Evolutionary conservation across 1,284 basidiomycete species (phyloP).

Genomic region (Ustilago tritici): DNA sequence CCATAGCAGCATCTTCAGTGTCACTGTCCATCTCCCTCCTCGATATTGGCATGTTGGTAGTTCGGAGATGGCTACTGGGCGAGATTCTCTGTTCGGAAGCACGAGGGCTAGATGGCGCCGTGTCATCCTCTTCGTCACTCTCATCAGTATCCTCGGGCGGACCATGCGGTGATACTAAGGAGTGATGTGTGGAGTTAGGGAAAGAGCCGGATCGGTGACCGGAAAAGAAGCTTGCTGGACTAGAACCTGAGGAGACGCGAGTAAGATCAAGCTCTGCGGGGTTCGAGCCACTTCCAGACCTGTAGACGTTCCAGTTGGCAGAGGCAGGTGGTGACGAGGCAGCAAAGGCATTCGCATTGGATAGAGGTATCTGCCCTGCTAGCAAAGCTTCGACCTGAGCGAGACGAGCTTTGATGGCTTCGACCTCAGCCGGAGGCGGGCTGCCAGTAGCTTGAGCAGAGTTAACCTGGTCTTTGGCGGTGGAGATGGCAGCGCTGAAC

Average conservation of each 20-base stretch:
- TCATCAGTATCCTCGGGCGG: constrained; percentile 32
- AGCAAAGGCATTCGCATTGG: constrained; percentile 26
- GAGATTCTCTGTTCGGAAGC: constrained; percentile 9
- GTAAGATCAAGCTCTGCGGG: constrained; percentile 27
- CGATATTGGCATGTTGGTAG: constrained; percentile 35
- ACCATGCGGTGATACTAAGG: constrained; percentile 28
- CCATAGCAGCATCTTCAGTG: constrained; percentile 65
- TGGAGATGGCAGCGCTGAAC: constrained; percentile 44
- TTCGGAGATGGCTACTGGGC: constrained; percentile 30
- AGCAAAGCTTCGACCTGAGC: constrained; percentile 61
- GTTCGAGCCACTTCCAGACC: constrained; percentile 17
- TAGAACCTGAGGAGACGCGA: constrained; percentile 25
- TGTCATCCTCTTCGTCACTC: constrained; percentile 38
- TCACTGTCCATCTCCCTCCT: constrained; percentile 60
- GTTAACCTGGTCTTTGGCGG: constrained; percentile 38
- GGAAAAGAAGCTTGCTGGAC: constrained; percentile 20
- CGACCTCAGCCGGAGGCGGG: constrained; percentile 54
- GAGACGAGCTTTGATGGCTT: constrained; percentile 65
- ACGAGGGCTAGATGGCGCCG: constrained; percentile 30
- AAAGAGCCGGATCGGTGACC: constrained; percentile 23
- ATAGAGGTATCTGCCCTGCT: constrained; percentile 39
- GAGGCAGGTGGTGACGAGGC: constrained; percentile 31
- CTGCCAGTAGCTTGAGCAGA: constrained; percentile 27
- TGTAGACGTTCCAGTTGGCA: constrained; percentile 44
- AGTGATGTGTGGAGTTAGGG: constrained; percentile 24